Conservation (phyloP, 2,329 filamentous ascomycete genomes). For the Apiospora rasikravindrae region DNA sequence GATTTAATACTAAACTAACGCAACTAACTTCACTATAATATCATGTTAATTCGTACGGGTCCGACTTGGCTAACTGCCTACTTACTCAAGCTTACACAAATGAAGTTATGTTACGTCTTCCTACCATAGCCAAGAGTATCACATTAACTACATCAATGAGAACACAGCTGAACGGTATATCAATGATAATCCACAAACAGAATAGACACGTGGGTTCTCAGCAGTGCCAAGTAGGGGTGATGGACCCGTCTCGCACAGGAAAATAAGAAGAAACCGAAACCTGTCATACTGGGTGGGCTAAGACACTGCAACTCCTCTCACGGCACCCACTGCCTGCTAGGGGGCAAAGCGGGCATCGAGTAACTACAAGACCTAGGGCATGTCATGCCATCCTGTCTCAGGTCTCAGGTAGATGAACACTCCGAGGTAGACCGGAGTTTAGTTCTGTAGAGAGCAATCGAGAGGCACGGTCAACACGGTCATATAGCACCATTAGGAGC, state of each 20-base stretch:
- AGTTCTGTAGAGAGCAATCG: no score
- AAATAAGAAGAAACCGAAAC: background rate
- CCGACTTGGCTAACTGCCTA: background rate
- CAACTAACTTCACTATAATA: no score
- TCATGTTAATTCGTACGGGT: no score
- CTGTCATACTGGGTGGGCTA: background rate
- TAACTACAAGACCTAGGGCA: background rate
- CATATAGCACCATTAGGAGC: background rate
- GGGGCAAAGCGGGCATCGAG: background rate
- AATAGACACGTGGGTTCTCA: background rate
- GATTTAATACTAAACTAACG: no score
- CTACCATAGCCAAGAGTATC: background rate
- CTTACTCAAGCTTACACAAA: background rate
- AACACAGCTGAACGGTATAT: background rate
- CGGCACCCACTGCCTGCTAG: background rate
- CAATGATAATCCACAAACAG: background rate
- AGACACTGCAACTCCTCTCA: background rate
- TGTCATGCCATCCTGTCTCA: background rate
- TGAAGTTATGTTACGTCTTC: background rate
- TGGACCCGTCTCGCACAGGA: background rate
- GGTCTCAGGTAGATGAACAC: no score
- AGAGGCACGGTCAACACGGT: no score
- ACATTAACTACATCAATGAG: background rate
- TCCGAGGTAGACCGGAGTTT: no score
- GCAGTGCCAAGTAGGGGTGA: background rate